Base-by-base conservation (phyloP, 345 rosid genomes). In the Psidium guajava region DNA sequence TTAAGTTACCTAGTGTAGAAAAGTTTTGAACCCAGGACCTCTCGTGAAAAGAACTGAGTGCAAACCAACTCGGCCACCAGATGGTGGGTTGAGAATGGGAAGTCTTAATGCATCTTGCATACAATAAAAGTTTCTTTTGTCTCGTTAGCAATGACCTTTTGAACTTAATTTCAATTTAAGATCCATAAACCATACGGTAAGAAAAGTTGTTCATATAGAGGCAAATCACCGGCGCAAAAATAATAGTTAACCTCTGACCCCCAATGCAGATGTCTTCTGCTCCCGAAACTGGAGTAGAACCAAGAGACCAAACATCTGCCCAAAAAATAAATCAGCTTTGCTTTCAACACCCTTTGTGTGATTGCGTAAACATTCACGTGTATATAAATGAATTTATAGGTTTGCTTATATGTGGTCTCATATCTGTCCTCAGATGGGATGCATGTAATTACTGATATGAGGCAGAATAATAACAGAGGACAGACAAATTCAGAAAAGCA, bases 181-280 rank as follows among this genome's bases (percentile, higher is more conserved):
- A 69, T 4, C 1, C 77, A 69, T 32, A 69, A 32, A 69, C 47
- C 24, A 32, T 69, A 32, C 77, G 32, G 11, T 8, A 69, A 69
- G 77, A 69, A 69, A 69, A 69, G 22, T 36, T 32, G 13, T 32
- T 4, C 44, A 32, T 18, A 69, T 32, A 69, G 32, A 32, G 77
- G 77, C 11, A 56, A 83, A 73, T 85, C 91, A 95, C 99, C 89
- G 98, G 98, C 88, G 99, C 90, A 90, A 90, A 95, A 86, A 95
- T 88, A 54, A 90, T 87, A 6, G 86, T 92, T 89, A 96, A 87
- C 85, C 85, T 91, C 86, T 95, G 95, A 89, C 96, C 98, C 98
- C 95, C 95, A 89, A 96, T 92, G 87, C 90, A 91, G 53, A 96
- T 92, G 36, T 93, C 92, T 90, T 96, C 99, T 81, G 88, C 97